Percentiles rank a stretch among this genome's conserved stretches.
Conservation (phyloP, 495 filamentous ascomycete genomes). For the Hypoxylon rickii region DNA sequence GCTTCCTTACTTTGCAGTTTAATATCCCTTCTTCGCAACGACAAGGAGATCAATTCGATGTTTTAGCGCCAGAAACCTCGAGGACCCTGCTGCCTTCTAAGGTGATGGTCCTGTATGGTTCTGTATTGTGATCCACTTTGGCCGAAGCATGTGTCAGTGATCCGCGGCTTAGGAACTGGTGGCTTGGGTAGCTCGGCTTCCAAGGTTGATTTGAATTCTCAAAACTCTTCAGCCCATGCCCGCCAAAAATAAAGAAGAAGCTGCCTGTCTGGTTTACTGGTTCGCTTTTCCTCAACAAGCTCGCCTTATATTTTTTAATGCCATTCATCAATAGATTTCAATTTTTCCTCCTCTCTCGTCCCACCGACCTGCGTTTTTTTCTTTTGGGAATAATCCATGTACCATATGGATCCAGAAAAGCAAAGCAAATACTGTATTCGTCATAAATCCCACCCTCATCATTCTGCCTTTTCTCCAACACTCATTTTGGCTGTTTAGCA, state of each 20-base stretch:
- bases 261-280: too few relatives aligned
- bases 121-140: slow-evolving; percentile 8
- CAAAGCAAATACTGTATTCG: slow-evolving; percentile 20
- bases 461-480: slow-evolving; percentile 5
- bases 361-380: slow-evolving; percentile 31
- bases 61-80: slow-evolving; percentile 21
- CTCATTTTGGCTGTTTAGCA: too few relatives aligned
- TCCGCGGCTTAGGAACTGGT: slow-evolving; percentile 29
- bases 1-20: too few relatives aligned
- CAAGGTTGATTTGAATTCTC: not conserved
- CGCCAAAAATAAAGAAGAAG: slow-evolving; percentile 13
- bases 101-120: slow-evolving; percentile 15
- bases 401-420: not conserved
- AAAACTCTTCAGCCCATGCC: not conserved
- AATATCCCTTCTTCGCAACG: too few relatives aligned
- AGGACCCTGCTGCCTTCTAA: not conserved
- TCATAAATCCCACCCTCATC: slow-evolving; percentile 30
- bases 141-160: slow-evolving; percentile 30
- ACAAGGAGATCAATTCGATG: too few relatives aligned
- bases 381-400: too few relatives aligned
- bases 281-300: slow-evolving; percentile 27
- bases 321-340: not conserved
- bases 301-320: too few relatives aligned
- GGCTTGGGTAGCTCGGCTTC: slow-evolving; percentile 12
- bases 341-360: slow-evolving; percentile 8